A percentile compares a stretch with the other conserved stretches of the same genome.
phyloP scores from a whole-genome alignment of 441 rosid genomes.

The Jatropha podagrica region DNA sequence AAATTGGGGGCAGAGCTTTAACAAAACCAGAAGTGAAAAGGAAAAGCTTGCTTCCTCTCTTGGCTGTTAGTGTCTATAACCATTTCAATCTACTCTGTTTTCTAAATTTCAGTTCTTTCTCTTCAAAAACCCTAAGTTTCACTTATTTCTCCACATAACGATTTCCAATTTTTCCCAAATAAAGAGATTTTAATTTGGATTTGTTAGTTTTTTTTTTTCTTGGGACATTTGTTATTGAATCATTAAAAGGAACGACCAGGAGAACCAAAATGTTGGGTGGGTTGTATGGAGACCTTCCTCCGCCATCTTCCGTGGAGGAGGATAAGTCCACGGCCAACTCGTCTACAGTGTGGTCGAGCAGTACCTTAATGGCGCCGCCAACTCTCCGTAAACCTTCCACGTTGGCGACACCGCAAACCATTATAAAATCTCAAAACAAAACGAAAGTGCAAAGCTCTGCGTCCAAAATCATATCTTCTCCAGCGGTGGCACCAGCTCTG shows the following conservation, averaged over 20 bases:
- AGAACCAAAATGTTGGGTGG: constrained; percentile 71
- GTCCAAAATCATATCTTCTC: constrained; percentile 21
- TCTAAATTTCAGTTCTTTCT: not conserved
- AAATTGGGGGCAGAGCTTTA: no score
- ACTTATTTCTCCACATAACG: no score
- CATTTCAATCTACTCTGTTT: not conserved
- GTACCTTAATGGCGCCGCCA: constrained; percentile 85
- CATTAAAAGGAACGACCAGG: not conserved
- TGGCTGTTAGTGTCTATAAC: no score
- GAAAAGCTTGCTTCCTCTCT: no score
- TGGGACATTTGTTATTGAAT: not conserved
- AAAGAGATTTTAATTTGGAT: not conserved
- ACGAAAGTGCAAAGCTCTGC: constrained; percentile 38
- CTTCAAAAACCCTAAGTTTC: not conserved
- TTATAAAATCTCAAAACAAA: constrained; percentile 61
- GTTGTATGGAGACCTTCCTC: constrained; percentile 95
- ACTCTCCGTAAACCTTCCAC: constrained; percentile 89
- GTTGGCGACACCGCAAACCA: constrained; percentile 59
- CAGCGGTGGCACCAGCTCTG: constrained; percentile 9
- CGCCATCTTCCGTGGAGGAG: constrained; percentile 77
- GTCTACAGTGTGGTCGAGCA: constrained; percentile 82
- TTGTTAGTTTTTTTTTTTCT: not conserved
- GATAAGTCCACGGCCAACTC: constrained; percentile 54
- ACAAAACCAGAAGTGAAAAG: no score
- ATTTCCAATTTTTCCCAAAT: not conserved